Base-by-base conservation (phyloP, 2,329 filamentous ascomycete genomes). In the Eurotiales sp. region DNA sequence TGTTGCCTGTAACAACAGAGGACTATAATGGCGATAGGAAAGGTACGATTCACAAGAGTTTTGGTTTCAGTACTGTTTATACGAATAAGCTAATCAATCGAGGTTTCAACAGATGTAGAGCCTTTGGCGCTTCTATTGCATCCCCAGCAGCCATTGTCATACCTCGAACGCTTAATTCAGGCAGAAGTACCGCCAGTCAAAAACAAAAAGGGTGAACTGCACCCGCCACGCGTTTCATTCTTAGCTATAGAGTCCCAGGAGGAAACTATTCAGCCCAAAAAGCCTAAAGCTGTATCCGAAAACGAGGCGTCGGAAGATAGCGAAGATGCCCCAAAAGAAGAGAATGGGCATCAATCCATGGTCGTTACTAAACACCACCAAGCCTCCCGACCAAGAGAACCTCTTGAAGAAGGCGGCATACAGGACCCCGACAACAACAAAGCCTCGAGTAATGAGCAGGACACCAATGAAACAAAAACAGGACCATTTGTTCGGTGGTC, bases 61-160 rank as follows among this genome's bases (percentile, higher is more conserved):
- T n/a, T n/a, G n/a, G n/a, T n/a, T n/a, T n/a, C n/a, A n/a, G n/a
- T n/a, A n/a, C n/a, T n/a, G n/a, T n/a, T n/a, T n/a, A n/a, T n/a
- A n/a, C n/a, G n/a, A n/a, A n/a, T n/a, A n/a, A 12, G 2, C 5
- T 29, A 3, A 3, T 15, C 40, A 29, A 11, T 19, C 23, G 23
- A 40, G 25, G 21, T 17, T 3, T 11, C 2, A 27, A 15, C 34
- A 70, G 79, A 84, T 43, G 83, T 92, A n/a, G 88, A 95, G 59
- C 90, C 90, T 0, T 76, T 96, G 11, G 90, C 90, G 1, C 79
- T 96, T 0, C 81, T 96, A 2, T 80, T 96, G 0, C 91, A 96
- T 60, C 90, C 91, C 0, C 88, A 95, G 56, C 91, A 96, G 64
- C 91, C 91, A 0, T 78, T 96, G 3, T 95, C 89, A 8, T 95